phyloP scores from a whole-genome alignment of 1,139 yeast genomes.

The Suhomyces terraborum region DNA sequence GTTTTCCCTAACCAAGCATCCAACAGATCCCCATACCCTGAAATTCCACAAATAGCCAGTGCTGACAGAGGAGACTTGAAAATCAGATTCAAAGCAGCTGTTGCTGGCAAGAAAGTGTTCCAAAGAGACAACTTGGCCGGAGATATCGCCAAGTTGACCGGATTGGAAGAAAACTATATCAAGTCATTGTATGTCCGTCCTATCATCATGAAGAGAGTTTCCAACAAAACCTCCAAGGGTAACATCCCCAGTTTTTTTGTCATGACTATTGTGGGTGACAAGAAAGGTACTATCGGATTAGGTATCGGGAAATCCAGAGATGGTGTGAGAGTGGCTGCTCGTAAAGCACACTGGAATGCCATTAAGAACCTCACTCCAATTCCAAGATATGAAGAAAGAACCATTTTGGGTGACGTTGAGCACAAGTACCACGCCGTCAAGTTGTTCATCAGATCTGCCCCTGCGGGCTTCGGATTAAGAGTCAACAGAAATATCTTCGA shows the following conservation, averaged over 20 bases:
- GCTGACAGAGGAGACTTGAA: conserved; percentile 46
- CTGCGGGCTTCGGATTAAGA: conserved; percentile 92
- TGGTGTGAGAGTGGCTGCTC: conserved; percentile 73
- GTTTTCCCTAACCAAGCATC: conserved; percentile 49
- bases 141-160: conserved; percentile 70
- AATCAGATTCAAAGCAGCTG: conserved; percentile 35
- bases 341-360: conserved; percentile 93
- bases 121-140: conserved; percentile 40
- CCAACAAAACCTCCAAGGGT: conserved; percentile 93
- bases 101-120: conserved; percentile 16
- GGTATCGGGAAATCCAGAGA: conserved; percentile 94
- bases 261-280: conserved; percentile 88
- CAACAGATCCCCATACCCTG: conserved; percentile 44
- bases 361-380: conserved; percentile 80
- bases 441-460: conserved; percentile 80
- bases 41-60: conserved; percentile 43
- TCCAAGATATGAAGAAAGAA: conserved; percentile 88
- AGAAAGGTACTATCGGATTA: conserved; percentile 89
- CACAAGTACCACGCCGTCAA: conserved; percentile 87
- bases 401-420: conserved; percentile 83
- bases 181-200: conserved; percentile 66
- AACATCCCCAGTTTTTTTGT: conserved; percentile 85
- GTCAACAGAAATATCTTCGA: conserved; percentile 91
- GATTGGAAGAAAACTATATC: conserved; percentile 68
- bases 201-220: conserved; percentile 74